Evolutionary conservation across 2,329 filamentous ascomycete genomes (phyloP), one percentile per base, ranked within the genome.

Genomic region (Dryadomyces quercivorus): DNA sequence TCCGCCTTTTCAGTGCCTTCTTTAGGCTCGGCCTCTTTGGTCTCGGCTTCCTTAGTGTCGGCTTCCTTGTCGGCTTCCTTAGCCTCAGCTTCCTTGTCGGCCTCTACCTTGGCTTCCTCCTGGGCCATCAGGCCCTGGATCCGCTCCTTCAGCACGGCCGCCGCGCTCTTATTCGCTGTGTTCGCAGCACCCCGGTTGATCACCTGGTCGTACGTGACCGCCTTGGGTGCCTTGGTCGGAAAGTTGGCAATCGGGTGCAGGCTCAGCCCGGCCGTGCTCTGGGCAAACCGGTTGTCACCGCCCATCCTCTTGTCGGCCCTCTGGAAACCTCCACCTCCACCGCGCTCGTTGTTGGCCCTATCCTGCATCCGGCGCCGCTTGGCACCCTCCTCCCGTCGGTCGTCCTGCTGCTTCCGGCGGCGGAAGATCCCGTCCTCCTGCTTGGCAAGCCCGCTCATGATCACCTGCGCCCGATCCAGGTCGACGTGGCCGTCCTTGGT

Each of bases 401-500:
- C 88, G 59, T 96, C 91, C 1, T 82, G 81, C 67, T 96, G 86
- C 66, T 89, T 88, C 61, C 94, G 82, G 58, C 89, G 83, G 63
- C 83, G 84, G 71, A 98, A 98, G 56, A 98, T 98, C 15, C 82
- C 83, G 67, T 95, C 88, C 72, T 98, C 93, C 68, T 95, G 89
- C 67, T 87, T 92, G 1, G 89, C 93, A 20, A 98, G 77, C 1
- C 90, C 92, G 62, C 86, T 78, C 50, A 98, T 74, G 63, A 98
- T 97, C 61, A 85, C 76, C 66, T 98, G 93, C 10, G 90, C 91
- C 62, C 87, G 81, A 56, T 84, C 81, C 55, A 98, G 78, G 66
- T 97, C 86, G 57, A 97, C 90, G 62, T 87, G 84, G 2, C 93
- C 93, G 70, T 98, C 92, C 65, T 95, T 92, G 46, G 93, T 98